phyloP scores from a whole-genome alignment of 352 stramenopile genomes.

The Globisporangium middletonii region DNA sequence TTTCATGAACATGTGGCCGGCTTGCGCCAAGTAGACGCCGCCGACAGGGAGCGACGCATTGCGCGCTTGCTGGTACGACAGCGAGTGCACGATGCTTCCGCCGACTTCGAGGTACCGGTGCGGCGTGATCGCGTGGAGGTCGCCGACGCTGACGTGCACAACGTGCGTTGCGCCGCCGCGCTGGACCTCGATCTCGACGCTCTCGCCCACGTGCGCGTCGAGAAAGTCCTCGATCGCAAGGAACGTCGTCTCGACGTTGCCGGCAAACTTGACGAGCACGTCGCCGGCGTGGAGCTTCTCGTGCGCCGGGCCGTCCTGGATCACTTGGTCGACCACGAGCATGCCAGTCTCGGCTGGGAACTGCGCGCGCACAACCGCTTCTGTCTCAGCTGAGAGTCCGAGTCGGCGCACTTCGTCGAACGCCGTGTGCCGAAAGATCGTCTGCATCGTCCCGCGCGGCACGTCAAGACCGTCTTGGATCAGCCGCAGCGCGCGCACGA shows the following conservation, averaged over 20 bases:
- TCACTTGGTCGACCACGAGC: conserved; percentile 86
- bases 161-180: conserved; percentile 53
- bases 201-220: conserved; percentile 62
- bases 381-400: conserved; percentile 59
- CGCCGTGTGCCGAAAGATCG: conserved; percentile 84
- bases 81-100: conserved; percentile 80
- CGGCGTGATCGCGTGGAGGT: conserved; percentile 83
- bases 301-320: conserved; percentile 72
- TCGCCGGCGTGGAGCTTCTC: conserved; percentile 79
- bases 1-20: conserved; percentile 90
- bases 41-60: conserved; percentile 76
- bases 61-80: conserved; percentile 86
- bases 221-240: conserved; percentile 73
- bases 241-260: conserved; percentile 76
- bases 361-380: conserved; percentile 56
- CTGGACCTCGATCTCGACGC: conserved; percentile 67
- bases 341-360: conserved; percentile 86
- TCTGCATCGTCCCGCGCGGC: conserved; percentile 79
- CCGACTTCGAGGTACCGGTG: conserved; percentile 81
- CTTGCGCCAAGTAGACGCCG: conserved; percentile 79
- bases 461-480: conserved; percentile 54
- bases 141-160: conserved; percentile 42
- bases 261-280: conserved; percentile 79
- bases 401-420: conserved; percentile 88
- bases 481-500: conserved; percentile 68